A percentile compares a stretch with the other conserved stretches of the same genome.
These are phyloP conservation scores for Olyra latifolia DNA, from an alignment of 176 grass and related monocot species.

Conservation along the genomic window DNA sequence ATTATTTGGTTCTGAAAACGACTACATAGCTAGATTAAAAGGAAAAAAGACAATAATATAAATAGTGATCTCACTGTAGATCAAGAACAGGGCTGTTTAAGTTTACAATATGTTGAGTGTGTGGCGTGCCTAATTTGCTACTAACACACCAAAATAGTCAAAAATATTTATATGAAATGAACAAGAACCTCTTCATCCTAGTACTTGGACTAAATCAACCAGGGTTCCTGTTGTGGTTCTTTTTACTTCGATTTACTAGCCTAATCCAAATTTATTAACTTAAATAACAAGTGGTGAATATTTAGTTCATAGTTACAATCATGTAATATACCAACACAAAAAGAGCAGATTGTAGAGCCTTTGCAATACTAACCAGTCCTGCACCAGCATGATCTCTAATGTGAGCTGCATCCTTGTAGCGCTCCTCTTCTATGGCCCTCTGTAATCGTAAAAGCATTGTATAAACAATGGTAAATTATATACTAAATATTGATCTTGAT, in stretches of 20 bases:
- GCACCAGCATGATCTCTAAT: constrained; percentile 84
- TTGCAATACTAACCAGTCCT: constrained; percentile 66
- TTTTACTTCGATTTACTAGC: not conserved
- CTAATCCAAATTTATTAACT: constrained; percentile 17
- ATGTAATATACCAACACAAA: not conserved
- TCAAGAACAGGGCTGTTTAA: not conserved
- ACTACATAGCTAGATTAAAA: not conserved
- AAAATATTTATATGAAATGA: not conserved
- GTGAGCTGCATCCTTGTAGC: constrained; percentile 66
- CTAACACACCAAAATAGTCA: not conserved
- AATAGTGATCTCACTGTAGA: not conserved
- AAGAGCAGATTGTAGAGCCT: not conserved
- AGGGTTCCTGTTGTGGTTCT: not conserved
- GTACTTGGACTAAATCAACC: not conserved
- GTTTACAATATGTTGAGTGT: not conserved
- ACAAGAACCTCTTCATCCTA: not conserved
- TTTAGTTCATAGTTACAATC: constrained; percentile 2
- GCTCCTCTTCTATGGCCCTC: constrained; percentile 86
- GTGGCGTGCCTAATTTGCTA: not conserved
- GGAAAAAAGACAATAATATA: not conserved
- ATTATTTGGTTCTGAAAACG: not conserved
- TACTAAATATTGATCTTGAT: constrained; percentile 1
- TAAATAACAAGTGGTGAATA: not conserved
- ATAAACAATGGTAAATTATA: constrained; percentile 30
- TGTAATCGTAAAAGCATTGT: constrained; percentile 40